Conservation (phyloP, 2,329 filamentous ascomycete genomes). For the Xylaria sp. region DNA sequence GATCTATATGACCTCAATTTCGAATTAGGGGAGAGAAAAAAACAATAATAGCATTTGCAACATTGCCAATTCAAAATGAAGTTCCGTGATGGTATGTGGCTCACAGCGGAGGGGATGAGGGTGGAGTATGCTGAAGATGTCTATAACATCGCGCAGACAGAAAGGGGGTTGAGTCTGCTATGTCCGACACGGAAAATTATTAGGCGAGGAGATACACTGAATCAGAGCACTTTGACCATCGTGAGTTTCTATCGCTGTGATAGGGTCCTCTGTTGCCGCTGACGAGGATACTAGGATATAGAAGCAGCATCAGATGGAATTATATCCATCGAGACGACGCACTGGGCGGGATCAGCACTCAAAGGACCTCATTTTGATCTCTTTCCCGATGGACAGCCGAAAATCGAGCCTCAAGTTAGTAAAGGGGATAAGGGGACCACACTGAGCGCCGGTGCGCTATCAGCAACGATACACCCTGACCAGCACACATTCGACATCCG, state of each 20-base stretch:
- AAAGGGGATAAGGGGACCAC: slow-evolving; percentile 58
- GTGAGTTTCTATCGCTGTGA: slow-evolving; percentile 46
- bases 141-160: slow-evolving; percentile 60
- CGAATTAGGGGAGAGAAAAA: neutral
- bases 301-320: slow-evolving; percentile 67
- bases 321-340: slow-evolving; percentile 67
- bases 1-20: neutral
- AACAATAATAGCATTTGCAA: neutral
- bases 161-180: slow-evolving; percentile 62
- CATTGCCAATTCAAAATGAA: slow-evolving; percentile 56
- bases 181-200: slow-evolving; percentile 67
- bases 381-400: slow-evolving; percentile 62
- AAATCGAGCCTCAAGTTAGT: slow-evolving; percentile 51
- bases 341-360: slow-evolving; percentile 64
- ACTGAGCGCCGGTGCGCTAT: slow-evolving; percentile 61
- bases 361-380: slow-evolving; percentile 67
- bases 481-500: slow-evolving; percentile 64
- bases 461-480: slow-evolving; percentile 60
- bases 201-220: slow-evolving; percentile 64
- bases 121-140: slow-evolving; percentile 75
- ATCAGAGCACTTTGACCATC: slow-evolving; percentile 64
- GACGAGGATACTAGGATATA: slow-evolving; percentile 55
- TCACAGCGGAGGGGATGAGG: slow-evolving; percentile 67
- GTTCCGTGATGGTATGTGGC: slow-evolving; percentile 75
- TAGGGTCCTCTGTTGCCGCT: neutral